These are phyloP conservation scores for Mesembryanthemum crystallinum DNA, from an alignment of 148 eudicot species.

Conservation along the genomic window DNA sequence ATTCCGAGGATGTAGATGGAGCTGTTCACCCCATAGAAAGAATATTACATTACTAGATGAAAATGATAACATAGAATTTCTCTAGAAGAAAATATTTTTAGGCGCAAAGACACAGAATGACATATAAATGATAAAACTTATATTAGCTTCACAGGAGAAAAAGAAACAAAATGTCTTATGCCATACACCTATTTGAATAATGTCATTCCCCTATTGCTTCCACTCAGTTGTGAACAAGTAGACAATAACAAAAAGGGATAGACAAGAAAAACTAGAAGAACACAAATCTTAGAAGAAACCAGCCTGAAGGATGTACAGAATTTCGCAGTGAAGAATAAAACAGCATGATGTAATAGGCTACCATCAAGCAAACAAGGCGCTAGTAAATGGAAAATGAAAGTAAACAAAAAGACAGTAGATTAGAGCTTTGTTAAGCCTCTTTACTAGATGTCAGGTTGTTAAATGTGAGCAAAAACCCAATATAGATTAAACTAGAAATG, in stretches of 20 bases:
- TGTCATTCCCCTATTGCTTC: neutral
- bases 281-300: neutral
- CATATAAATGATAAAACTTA: neutral
- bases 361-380: neutral
- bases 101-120: too few relatives aligned
- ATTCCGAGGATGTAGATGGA: constrained; percentile 76
- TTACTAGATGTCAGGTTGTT: too few relatives aligned
- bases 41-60: neutral
- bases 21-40: constrained; percentile 42
- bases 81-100: neutral
- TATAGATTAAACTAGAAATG: too few relatives aligned
- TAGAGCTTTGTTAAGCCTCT: too few relatives aligned
- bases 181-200: neutral
- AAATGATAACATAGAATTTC: neutral
- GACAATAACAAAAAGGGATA: too few relatives aligned
- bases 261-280: neutral
- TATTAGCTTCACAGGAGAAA: neutral
- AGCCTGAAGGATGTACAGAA: neutral
- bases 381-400: too few relatives aligned
- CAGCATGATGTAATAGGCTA: neutral
- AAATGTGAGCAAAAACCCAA: too few relatives aligned
- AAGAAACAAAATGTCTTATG: neutral
- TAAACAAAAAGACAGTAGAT: too few relatives aligned
- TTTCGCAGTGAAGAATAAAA: neutral
- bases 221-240: too few relatives aligned